Evolutionary conservation across 164 flowering plant species (phyloP).

Genomic region (Chimonanthus praecox): DNA sequence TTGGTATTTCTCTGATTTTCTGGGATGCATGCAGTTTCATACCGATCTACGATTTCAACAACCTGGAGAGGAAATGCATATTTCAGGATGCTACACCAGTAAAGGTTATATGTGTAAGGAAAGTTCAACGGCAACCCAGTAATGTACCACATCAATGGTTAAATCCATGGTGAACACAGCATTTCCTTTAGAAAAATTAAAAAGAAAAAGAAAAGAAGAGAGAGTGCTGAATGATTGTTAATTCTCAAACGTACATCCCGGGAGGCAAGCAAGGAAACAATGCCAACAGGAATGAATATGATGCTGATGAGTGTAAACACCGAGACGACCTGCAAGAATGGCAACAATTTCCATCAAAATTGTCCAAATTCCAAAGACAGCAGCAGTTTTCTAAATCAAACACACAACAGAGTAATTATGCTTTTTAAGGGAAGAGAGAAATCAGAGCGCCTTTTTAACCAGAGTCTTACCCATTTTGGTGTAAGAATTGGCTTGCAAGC

Average conservation of each 20-base stretch:
- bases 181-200: neutral
- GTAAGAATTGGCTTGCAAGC: conserved; percentile 99
- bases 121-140: no score
- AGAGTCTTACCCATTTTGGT: conserved; percentile 67
- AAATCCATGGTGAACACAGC: no score
- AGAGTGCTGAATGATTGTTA: neutral
- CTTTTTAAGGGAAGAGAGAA: neutral
- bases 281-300: conserved; percentile 83
- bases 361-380: neutral
- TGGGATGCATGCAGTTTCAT: conserved; percentile 75
- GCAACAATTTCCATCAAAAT: neutral
- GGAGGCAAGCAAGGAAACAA: conserved; percentile 76
- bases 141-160: no score
- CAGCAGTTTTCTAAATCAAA: neutral
- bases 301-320: conserved; percentile 66
- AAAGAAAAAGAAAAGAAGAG: neutral
- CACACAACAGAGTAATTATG: neutral
- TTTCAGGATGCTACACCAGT: conserved; percentile 2
- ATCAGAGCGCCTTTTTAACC: neutral
- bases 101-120: no score
- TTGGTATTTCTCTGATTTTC: conserved; percentile 23
- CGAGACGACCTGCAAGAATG: conserved; percentile 63
- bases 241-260: conserved; percentile 51
- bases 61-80: conserved; percentile 38
- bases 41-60: conserved; percentile 75